Base-by-base conservation (phyloP, 768 basidiomycete species). In the Amanita pseudoporphyria region DNA sequence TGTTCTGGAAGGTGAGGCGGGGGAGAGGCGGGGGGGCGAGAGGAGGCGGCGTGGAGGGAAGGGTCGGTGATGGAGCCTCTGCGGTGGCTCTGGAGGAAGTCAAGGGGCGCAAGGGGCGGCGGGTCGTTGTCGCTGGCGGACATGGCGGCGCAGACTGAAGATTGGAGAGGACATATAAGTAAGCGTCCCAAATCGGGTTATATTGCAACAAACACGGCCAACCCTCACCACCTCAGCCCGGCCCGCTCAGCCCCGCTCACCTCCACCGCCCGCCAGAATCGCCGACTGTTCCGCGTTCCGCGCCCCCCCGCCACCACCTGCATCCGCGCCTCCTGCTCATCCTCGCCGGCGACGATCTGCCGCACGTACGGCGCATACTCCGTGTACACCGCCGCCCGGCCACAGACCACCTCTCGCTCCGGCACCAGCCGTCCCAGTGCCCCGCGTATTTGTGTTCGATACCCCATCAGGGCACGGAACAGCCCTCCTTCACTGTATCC, bases 31-130 rank as follows among this genome's bases (percentile, higher is more conserved):
- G 57, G 22, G 61, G 63, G 55, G 60, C 61, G 33, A 19, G 53
- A 38, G 3, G 72, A 64, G 22, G 78, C 70, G 52, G 81, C 80
- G 66, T 87, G 84, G 44, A 88, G 72, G 36, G 82, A 81, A 3
- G 87, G 87, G 70, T 90, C 88, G 6, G 87, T 87, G 60, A 87
- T 83, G 1, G 88, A 89, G 52, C 85, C 85, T 51, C 86, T 69
- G n/a, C 87, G 78, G 60, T 88, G 87, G 48, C 76, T 86, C 62
- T 87, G 86, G 21, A 88, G 74, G 62, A 76, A 81, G 62, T 87
- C 82, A 58, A 89, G 79, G 7, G 87, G 86, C 2, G 83, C 81
- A 26, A 90, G 75, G 47, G 84, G 76, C 3, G 78, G 43, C 21
- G 37, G 26, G 44, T 28, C 38, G 44, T 13, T 14, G 41, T 31